phyloP scores from a whole-genome alignment of 2,329 filamentous ascomycete genomes.

The Alternaria panax region DNA sequence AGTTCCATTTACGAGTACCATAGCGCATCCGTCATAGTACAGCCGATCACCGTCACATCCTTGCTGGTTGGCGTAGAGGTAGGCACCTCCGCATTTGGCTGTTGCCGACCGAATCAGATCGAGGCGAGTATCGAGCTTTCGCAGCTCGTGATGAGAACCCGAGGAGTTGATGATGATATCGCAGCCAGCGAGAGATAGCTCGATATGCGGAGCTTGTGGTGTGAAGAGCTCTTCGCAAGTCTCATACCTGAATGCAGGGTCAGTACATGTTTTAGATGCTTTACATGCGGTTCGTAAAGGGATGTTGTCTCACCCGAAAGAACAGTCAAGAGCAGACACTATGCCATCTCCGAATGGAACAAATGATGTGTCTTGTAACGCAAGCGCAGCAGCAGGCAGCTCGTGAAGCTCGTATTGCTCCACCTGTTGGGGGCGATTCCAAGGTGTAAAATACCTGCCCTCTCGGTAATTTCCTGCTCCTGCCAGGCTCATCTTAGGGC shows the following conservation, averaged over 20 bases:
- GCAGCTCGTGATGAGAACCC: conserved; percentile 68
- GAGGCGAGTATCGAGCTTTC: conserved; percentile 70
- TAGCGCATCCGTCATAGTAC: conserved; percentile 60
- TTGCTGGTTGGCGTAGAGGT: conserved; percentile 67
- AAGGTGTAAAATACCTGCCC: conserved; percentile 47
- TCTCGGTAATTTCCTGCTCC: conserved; percentile 69
- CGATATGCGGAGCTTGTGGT: conserved; percentile 8
- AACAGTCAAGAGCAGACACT: conserved; percentile 65
- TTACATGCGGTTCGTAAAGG: too few species aligned
- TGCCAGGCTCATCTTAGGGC: conserved; percentile 75
- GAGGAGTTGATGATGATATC: conserved; percentile 70
- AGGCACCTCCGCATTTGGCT: conserved; percentile 57
- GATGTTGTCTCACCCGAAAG: background rate
- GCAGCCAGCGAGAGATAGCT: background rate
- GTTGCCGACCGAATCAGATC: conserved; percentile 73
- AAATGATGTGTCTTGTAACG: conserved; percentile 61
- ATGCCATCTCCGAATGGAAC: conserved; percentile 75
- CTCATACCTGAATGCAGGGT: background rate
- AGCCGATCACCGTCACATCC: conserved; percentile 54
- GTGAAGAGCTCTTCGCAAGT: conserved; percentile 17
- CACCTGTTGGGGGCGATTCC: conserved; percentile 53
- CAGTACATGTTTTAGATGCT: too few species aligned
- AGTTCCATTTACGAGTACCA: conserved; percentile 69
- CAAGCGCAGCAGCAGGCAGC: conserved; percentile 58
- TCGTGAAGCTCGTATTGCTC: conserved; percentile 68